Percentiles rank a stretch among this genome's conserved stretches.
Conservation (phyloP, 306 rosid species). For the Quercus mongolica region DNA sequence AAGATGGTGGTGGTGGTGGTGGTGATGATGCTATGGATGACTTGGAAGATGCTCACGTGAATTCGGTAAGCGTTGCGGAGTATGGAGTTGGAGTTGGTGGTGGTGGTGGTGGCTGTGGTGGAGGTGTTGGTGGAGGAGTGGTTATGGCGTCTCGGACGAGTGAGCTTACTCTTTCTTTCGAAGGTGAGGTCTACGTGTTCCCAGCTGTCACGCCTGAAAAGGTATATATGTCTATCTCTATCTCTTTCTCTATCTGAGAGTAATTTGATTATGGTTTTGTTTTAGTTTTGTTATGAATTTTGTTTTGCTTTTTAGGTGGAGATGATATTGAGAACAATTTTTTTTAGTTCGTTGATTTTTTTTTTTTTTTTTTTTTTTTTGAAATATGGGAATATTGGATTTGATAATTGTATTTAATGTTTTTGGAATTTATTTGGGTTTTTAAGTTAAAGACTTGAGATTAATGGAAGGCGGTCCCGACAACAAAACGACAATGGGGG, state of each 20-base stretch:
- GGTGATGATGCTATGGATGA: constrained; percentile 67
- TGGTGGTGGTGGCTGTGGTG: not conserved
- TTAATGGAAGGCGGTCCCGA: not conserved
- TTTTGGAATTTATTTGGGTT: not conserved
- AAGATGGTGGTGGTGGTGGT: constrained; percentile 44
- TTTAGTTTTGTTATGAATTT: not conserved
- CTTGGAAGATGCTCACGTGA: constrained; percentile 39
- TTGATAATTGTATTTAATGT: not conserved
- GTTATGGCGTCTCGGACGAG: constrained; percentile 64
- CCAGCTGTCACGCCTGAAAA: constrained; percentile 85
- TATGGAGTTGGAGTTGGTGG: constrained; percentile 8
- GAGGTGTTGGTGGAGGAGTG: constrained; percentile 11
- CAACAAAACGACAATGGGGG: not conserved
- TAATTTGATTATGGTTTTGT: not conserved
- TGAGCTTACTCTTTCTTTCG: constrained; percentile 95
- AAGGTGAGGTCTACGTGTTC: constrained; percentile 95
- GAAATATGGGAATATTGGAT: not conserved
- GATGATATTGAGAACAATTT: not conserved
- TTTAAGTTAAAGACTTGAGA: not conserved
- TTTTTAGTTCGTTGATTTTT: no score
- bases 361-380: not conserved
- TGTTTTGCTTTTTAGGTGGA: no score
- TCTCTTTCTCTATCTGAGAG: no score
- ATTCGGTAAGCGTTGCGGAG: constrained; percentile 45
- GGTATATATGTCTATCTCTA: constrained; percentile 31